Base-by-base conservation (phyloP, 352 stramenopile genomes). In the Pythium aphanidermatum region DNA sequence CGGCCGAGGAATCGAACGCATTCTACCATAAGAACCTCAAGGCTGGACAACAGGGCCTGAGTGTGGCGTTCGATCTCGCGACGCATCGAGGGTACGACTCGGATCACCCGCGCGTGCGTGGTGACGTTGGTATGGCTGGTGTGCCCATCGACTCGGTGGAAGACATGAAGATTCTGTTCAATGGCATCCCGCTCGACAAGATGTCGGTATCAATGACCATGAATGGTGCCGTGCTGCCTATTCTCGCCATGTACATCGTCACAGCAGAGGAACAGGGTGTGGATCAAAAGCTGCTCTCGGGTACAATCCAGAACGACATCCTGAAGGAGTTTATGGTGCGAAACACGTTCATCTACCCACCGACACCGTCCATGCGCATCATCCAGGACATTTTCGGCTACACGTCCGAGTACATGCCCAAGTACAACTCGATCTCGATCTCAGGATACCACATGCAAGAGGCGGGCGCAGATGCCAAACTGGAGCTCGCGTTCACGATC, bases 281-380 rank as follows among this genome's bases (percentile, higher is more conserved):
- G 29, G 69, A 79, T 28, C 77, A 95, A 64, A 81, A 87, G 36
- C 51, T 86, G 24, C 73, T 99, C 3, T 72, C 83, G 2, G 72
- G 72, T 6, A 84, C 69, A 13, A 79, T 81, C 43, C 72, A 99
- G 67, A 98, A 98, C 70, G 96, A 98, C 68, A 98, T 98, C 60
- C 69, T 98, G 37, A 99, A 98, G 71, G 88, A 96, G 64, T 97
- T 96, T 48, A 96, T 96, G 85, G 88, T 97, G 35, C 69, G 96
- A 20, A 99, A 99, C 65, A 99, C 96, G 38, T 99, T 97, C 70
- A 99, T 99, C 55, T 99, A 98, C 73, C 95, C 95, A 32, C 96
- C 96, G 6, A 57, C 71, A 34, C 87, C 92, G 41, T 95, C 82
- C n/a, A 96, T 98, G 75, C 80, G 94, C 36, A 85, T 98, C 44